Evolutionary conservation across 768 basidiomycete genomes (phyloP), one percentile per base, ranked within the genome.

Genomic region (Tulasnella sp.): DNA sequence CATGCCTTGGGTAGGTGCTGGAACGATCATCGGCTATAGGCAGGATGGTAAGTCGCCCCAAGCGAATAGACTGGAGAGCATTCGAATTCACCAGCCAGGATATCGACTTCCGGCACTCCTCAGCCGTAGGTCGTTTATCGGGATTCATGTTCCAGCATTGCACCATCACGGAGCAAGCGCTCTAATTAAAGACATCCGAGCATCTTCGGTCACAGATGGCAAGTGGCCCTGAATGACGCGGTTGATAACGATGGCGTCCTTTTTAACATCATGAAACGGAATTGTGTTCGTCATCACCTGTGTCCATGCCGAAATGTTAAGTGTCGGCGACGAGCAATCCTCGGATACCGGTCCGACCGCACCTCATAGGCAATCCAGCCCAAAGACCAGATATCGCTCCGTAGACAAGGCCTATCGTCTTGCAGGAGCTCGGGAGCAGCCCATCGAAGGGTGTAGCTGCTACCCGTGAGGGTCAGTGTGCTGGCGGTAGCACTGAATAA

Each of bases 371-470:
- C 73, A 2, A 74, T 16, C 35, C 73, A 74, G 6, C 73, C 73
- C 26, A 35, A n/a, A 4, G 73, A 42, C 73, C 73, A 74, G 20
- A 74, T 74, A 18, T 74, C 73, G 18, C 73, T 74, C 23, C 44
- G 23, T 4, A n/a, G 73, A 20, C 35, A 23, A 0, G 35, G 40
- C 6, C 9, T 7, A 1, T 74, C 23, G 2, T 35, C 73, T 7
- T 39, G 5, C 26, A 74, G 48, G 0, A 74, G 48, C 48, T 74
- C 73, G 35, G 73, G 73, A 74, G 35, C 44, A 44, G 35, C 35
- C 73, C 73, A 74, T 3, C 42, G 42, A 51, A 74, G 48, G 4
- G 73, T 39, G 48, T 44, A 35, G 7, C 9, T 74, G 13, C 4
- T 39, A 32, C 73, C 73, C 0, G 23, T 35, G 29, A 44, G 44